Conservation (phyloP, 176 grass and related monocot species). For the Microstegium vimineum region DNA sequence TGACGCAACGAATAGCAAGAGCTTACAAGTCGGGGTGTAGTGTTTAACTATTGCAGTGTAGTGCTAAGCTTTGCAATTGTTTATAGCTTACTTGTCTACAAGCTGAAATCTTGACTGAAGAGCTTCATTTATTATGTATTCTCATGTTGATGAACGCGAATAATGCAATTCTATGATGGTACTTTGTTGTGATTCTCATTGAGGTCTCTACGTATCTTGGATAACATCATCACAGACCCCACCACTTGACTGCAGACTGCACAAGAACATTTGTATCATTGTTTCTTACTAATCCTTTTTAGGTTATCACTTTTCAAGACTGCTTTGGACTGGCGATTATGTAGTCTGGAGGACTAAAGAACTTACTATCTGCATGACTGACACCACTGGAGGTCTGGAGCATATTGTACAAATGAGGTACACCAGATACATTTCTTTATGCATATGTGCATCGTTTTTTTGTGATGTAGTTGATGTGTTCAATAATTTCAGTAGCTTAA, state of each 20-base stretch:
- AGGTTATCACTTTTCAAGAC: background rate
- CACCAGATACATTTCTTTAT: background rate
- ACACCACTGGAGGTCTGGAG: background rate
- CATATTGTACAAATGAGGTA: conserved; percentile 20
- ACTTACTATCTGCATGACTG: background rate
- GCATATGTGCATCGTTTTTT: background rate
- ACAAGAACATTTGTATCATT: background rate
- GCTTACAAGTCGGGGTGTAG: background rate
- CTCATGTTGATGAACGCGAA: background rate
- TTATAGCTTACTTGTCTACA: conserved; percentile 37
- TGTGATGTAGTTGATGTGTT: background rate
- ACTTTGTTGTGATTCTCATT: background rate
- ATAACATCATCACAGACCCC: background rate
- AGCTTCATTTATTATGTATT: conserved; percentile 7
- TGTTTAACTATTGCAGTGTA: conserved; percentile 18
- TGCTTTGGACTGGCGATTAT: background rate
- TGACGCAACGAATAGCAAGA: background rate
- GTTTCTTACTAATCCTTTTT: background rate
- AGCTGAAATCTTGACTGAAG: conserved; percentile 27
- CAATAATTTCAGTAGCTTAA: background rate
- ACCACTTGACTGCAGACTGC: background rate
- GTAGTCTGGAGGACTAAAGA: background rate
- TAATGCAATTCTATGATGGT: background rate
- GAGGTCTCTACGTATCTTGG: background rate
- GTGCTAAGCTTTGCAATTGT: conserved; percentile 26